Conservation (phyloP, 192 early-diverging fungal genomes). For the Entomortierella parvispora region DNA sequence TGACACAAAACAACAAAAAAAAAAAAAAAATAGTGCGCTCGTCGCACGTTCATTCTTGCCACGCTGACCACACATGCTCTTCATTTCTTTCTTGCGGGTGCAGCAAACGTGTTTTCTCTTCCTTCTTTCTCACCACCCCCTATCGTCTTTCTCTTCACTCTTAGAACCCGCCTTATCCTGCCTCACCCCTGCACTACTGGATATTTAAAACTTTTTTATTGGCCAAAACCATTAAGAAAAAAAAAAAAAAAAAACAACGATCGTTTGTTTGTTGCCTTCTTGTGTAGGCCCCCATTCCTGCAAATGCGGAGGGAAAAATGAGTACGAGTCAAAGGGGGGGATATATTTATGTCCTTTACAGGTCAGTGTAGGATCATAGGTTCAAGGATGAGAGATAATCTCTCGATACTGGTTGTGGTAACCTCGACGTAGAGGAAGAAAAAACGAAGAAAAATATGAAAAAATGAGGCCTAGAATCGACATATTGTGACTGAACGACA, state of each 20-base stretch:
- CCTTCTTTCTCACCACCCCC: neutral
- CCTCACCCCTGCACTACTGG: no score
- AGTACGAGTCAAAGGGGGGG: neutral
- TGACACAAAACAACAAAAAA: neutral
- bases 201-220: no score
- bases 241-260: neutral
- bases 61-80: no score
- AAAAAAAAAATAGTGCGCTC: neutral
- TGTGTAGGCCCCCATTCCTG: no score
- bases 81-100: no score
- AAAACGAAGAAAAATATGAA: conserved; percentile 7
- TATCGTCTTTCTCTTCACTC: neutral
- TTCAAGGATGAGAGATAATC: neutral
- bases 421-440: neutral
- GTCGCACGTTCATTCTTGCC: neutral
- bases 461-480: no score
- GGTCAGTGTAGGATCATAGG: neutral
- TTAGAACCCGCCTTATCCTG: no score
- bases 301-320: neutral
- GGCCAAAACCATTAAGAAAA: no score
- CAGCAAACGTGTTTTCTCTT: no score
- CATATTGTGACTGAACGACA: no score
- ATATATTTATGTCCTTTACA: neutral
- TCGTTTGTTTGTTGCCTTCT: conserved; percentile 13
- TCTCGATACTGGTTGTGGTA: no score